Percentiles rank a stretch among this genome's conserved stretches.
Evolutionary conservation across 2,329 filamentous ascomycete genomes (phyloP).

Genomic region (Ceratocystis lukuohia): DNA sequence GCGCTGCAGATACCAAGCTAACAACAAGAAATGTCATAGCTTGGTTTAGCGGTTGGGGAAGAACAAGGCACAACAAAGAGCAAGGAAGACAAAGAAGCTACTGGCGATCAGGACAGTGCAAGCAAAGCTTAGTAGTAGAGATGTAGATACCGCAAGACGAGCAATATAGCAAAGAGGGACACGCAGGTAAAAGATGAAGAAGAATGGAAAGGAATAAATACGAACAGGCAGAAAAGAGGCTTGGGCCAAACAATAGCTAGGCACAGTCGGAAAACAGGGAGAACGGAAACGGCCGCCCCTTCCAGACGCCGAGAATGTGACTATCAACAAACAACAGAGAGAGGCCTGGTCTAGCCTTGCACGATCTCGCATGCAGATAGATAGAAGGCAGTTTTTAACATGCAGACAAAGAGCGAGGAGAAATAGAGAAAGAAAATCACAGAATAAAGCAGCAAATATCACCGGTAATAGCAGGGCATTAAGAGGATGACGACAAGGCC

Average conservation of each 20-base stretch:
- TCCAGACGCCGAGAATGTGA: background rate
- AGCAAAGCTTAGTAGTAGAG: background rate
- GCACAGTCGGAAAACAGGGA: background rate
- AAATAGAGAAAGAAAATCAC: no score
- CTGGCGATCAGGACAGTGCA: background rate
- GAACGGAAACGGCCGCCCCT: background rate
- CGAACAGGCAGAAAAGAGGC: background rate
- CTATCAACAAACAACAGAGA: no score
- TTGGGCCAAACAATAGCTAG: background rate
- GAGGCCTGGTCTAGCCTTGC: no score
- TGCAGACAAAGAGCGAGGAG: no score
- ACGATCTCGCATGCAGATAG: no score
- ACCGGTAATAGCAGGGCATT: background rate
- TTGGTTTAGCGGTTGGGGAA: background rate
- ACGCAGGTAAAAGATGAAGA: background rate
- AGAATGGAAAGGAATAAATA: background rate
- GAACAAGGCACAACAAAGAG: background rate
- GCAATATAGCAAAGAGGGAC: background rate
- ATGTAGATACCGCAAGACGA: background rate
- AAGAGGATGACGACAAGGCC: background rate
- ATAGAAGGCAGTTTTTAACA: no score
- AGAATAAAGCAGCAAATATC: background rate
- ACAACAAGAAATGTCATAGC: constrained; percentile 1
- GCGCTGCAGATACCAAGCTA: background rate
- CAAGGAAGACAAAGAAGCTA: background rate